These are phyloP conservation scores for Firmiana major DNA, from an alignment of 345 rosid genomes.

Conservation along the genomic window DNA sequence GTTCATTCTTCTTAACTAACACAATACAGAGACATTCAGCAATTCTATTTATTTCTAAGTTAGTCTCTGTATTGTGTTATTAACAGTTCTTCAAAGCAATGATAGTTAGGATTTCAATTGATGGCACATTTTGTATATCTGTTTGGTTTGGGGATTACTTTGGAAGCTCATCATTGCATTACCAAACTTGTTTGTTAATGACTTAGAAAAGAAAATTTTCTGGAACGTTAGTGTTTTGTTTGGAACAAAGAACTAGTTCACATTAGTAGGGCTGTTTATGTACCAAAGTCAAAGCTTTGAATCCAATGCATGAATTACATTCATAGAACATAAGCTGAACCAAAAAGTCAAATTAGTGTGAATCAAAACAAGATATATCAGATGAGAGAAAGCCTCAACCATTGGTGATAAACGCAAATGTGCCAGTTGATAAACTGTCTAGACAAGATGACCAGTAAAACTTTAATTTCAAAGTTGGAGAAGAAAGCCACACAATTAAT, in stretches of 20 bases:
- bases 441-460: background rate
- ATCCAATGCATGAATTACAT: background rate
- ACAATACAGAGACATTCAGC: too few relatives aligned
- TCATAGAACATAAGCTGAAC: background rate
- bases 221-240: background rate
- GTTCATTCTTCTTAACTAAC: background rate
- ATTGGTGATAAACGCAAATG: background rate
- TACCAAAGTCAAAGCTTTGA: background rate
- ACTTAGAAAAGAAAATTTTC: background rate
- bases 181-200: background rate
- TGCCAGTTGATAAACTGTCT: background rate
- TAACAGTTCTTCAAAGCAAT: background rate
- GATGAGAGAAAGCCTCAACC: background rate
- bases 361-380: background rate
- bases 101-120: background rate
- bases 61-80: too few relatives aligned
- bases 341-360: background rate
- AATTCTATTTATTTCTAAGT: too few relatives aligned
- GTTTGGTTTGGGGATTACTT: background rate
- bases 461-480: background rate
- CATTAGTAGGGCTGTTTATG: background rate
- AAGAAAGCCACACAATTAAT: background rate
- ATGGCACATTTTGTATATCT: background rate
- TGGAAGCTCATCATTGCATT: background rate
- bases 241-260: background rate